Percentiles rank a stretch among this genome's conserved stretches.
Conservation (phyloP, 225 moss, liverwort and hornwort species). For the Rhytidiadelphus loreus region DNA sequence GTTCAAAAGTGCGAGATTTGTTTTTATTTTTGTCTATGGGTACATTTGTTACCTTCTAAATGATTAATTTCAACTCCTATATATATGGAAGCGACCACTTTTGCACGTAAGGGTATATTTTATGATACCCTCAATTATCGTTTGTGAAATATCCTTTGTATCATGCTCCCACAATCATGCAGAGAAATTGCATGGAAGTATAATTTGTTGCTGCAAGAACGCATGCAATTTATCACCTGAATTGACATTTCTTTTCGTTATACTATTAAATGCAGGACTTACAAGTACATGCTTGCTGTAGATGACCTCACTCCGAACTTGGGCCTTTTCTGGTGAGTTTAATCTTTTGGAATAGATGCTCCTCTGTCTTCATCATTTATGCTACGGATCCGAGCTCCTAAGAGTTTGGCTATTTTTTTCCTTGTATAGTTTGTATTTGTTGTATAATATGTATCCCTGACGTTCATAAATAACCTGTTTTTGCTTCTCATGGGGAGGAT, state of each 20-base stretch:
- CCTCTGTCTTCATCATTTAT: not conserved
- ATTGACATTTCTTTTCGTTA: not conserved
- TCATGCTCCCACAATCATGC: not conserved
- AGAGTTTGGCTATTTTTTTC: not conserved
- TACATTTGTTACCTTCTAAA: not conserved
- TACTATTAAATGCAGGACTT: conserved; percentile 6
- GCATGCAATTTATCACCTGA: not conserved
- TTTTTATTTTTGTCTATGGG: not conserved
- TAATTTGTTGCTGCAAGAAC: not conserved
- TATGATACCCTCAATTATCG: not conserved
- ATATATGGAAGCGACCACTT: not conserved
- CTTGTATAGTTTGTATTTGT: not conserved
- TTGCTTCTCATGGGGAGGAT: not conserved
- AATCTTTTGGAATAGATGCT: not conserved
- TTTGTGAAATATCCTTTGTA: not conserved
- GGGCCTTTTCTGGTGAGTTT: conserved; percentile 85
- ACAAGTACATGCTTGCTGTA: conserved; percentile 47
- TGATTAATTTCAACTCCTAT: not conserved
- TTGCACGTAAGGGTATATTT: not conserved
- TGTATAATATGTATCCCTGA: not conserved
- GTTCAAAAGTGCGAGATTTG: not conserved
- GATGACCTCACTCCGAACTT: conserved; percentile 90
- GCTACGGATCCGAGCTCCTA: not conserved
- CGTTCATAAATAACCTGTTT: not conserved
- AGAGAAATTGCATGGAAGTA: not conserved